Base-by-base conservation (phyloP, 1,284 basidiomycete genomes). In the Polyporus tsugae region DNA sequence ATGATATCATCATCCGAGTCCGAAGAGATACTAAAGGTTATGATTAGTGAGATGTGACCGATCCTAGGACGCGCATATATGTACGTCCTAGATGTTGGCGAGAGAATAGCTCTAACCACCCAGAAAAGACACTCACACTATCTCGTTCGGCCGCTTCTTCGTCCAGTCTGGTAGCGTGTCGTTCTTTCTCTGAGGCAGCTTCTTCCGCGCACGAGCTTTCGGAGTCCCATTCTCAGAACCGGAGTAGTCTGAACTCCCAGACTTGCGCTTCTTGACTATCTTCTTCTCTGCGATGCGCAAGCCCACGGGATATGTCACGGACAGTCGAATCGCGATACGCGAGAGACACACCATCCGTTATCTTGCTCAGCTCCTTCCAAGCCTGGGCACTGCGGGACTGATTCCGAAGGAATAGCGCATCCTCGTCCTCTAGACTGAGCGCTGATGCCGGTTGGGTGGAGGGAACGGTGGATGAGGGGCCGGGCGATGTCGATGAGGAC, bases 381-480 rank as follows among this genome's bases (percentile, higher is more conserved):
- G 82, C 80, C 61, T 84, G 80, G 9, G 81, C 77, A 2, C 86
- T 86, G 63, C 88, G 82, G 67, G 84, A 83, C 46, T 79, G 81
- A 74, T 92, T 92, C 60, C 85, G 84, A 72, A 91, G 84, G 73
- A 93, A 93, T 75, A 87, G 81, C 15, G 85, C 86, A 76, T 93
- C 91, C 65, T 87, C 86, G 64, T 91, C 87, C 19, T 84, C 77
- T n/a, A 66, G 64, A 29, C 59, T 69, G 2, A 58, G 38, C 6
- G 65, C 58, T n/a, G 75, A 70, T 22, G 76, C 67, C 44, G 75
- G 46, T 35, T 59, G 53, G 2, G 63, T 44, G 2, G 70, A 22
- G 10, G 60, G 44, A 4, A 59, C 22, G 11, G 69, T 49, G 13
- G 73, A 68, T 33, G 74, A 72, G 1, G 76, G 70, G 13, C 66